Conservation (phyloP, 345 rosid species). For the Citrus inodora region DNA sequence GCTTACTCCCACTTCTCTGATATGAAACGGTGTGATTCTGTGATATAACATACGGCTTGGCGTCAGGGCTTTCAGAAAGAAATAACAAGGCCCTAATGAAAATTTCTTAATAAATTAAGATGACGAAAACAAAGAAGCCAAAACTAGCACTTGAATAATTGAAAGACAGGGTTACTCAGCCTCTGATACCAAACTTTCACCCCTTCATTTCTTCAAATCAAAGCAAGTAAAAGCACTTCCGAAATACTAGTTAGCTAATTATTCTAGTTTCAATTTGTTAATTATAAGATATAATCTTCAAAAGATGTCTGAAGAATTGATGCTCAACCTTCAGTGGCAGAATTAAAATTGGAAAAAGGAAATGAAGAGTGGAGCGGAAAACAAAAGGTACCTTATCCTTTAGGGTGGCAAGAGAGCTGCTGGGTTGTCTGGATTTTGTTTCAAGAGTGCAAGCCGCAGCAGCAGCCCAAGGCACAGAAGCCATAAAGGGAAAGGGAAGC, state of each 20-base stretch:
- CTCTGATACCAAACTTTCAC: neutral
- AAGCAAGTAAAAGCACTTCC: neutral
- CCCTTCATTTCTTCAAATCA: neutral
- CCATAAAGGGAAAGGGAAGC: constrained; percentile 25
- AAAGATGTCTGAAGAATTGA: neutral
- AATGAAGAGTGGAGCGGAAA: neutral
- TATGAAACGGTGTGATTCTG: constrained; percentile 30
- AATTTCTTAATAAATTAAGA: neutral
- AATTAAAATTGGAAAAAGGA: neutral
- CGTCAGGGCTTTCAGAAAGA: neutral
- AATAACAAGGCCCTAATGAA: neutral
- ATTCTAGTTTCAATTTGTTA: neutral
- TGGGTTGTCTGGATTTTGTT: constrained; percentile 22
- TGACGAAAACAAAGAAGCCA: neutral
- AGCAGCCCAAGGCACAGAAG: constrained; percentile 40
- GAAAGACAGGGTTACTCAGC: neutral
- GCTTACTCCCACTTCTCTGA: constrained; percentile 11
- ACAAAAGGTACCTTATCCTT: constrained; percentile 38
- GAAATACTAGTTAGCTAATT: too few species aligned
- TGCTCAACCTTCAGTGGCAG: neutral
- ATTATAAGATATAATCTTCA: neutral
- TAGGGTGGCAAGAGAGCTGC: constrained; percentile 17
- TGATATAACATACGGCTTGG: constrained; percentile 8
- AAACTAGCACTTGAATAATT: neutral
- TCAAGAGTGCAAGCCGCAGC: constrained; percentile 22